A percentile compares a stretch with the other conserved stretches of the same genome.
phyloP scores from a whole-genome alignment of 2,329 filamentous ascomycete genomes.

The Zasmidium angulare region DNA sequence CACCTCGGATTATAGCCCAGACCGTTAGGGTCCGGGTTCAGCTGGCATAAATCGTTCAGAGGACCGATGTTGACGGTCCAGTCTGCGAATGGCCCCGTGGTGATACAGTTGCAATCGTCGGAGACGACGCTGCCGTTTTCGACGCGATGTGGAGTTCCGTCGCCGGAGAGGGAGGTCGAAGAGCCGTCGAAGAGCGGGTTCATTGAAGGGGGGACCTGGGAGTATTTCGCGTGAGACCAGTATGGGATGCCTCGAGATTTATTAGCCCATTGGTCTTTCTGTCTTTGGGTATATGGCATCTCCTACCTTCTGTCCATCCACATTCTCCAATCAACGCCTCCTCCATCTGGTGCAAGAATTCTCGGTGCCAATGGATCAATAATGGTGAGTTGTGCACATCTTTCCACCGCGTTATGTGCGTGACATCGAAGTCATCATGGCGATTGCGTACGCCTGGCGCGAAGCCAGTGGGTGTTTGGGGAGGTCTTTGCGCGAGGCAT shows the following conservation, averaged over 20 bases:
- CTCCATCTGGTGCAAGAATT: conserved; percentile 44
- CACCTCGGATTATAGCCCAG: conserved; percentile 37
- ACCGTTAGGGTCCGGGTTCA: conserved; percentile 34
- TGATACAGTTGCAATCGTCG: conserved; percentile 54
- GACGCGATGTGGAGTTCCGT: conserved; percentile 24
- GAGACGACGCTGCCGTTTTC: conserved; percentile 45
- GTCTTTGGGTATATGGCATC: conserved; percentile 9
- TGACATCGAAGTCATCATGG: conserved; percentile 30
- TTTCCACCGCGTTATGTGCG: conserved; percentile 27
- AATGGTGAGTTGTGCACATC: conserved; percentile 27
- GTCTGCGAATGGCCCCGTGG: conserved; percentile 51
- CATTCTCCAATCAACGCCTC: conserved; percentile 43
- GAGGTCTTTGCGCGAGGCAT: conserved; percentile 24
- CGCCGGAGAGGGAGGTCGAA: conserved; percentile 39
- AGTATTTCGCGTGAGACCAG: conserved; percentile 54
- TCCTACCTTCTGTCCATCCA: conserved; percentile 11
- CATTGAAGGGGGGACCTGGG: conserved; percentile 37
- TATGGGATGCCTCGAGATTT: conserved; percentile 44
- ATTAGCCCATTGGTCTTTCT: conserved; percentile 36
- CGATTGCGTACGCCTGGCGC: conserved; percentile 19
- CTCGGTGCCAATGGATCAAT: conserved; percentile 41
- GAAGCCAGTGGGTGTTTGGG: conserved; percentile 12
- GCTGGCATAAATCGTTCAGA: conserved; percentile 34
- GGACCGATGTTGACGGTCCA: conserved; percentile 50
- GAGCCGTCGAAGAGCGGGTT: conserved; percentile 58